A percentile compares a stretch with the other conserved stretches of the same genome.
phyloP scores from a whole-genome alignment of 2,329 filamentous ascomycete species.

The Cladophialophora exuberans region DNA sequence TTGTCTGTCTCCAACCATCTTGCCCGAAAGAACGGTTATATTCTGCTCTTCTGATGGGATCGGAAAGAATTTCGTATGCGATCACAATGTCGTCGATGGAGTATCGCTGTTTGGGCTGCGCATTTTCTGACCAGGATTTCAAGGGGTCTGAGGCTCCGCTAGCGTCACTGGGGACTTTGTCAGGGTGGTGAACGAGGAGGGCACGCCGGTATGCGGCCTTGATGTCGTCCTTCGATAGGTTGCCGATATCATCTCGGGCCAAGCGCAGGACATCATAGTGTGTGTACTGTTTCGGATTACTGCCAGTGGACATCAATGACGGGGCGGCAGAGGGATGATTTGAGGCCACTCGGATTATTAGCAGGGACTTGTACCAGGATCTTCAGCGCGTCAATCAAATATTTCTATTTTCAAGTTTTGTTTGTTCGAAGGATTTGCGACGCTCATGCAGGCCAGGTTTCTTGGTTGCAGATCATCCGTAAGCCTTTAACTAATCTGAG shows the following conservation, averaged over 20 bases:
- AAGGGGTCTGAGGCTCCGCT: not conserved
- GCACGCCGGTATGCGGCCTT: conserved; percentile 61
- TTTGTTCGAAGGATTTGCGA: conserved; percentile 1
- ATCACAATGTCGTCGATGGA: conserved; percentile 61
- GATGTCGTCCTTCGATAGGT: conserved; percentile 47
- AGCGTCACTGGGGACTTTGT: conserved; percentile 46
- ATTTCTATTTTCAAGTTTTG: conserved; percentile 1
- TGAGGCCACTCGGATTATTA: too few species aligned
- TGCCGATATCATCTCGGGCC: conserved; percentile 30
- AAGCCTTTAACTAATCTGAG: not conserved
- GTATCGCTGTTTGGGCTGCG: conserved; percentile 3
- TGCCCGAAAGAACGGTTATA: conserved; percentile 48
- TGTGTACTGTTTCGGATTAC: conserved; percentile 6
- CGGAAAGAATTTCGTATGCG: conserved; percentile 60
- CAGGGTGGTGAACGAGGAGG: conserved; percentile 62
- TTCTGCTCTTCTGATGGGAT: conserved; percentile 47
- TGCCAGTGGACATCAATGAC: conserved; percentile 23
- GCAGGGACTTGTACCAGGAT: too few species aligned
- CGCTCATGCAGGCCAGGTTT: conserved; percentile 7
- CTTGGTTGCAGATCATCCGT: conserved; percentile 9
- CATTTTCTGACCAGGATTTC: not conserved
- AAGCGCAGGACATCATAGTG: conserved; percentile 48
- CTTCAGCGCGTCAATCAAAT: not conserved
- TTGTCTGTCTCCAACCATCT: conserved; percentile 35
- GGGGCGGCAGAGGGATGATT: too few species aligned